Percentiles rank a stretch among this genome's conserved stretches.
Conservation (phyloP, 164 flowering plant species). For the Chimonanthus salicifolius region DNA sequence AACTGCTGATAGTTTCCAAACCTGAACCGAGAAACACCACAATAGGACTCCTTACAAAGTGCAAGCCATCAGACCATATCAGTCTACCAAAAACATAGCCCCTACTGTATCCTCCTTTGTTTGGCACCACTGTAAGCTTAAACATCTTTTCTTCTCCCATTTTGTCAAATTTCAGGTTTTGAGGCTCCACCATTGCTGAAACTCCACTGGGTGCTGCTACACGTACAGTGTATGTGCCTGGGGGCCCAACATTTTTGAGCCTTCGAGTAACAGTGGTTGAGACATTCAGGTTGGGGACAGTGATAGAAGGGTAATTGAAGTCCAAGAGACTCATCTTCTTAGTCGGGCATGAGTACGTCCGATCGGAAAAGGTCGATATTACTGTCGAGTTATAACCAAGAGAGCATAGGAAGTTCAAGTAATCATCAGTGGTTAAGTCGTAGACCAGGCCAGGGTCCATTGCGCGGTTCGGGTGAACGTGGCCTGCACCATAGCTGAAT, state of each 20-base stretch:
- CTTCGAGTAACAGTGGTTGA: constrained; percentile 9
- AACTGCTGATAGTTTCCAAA: too few relatives aligned
- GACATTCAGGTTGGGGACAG: constrained; percentile 28
- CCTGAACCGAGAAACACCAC: constrained; percentile 7
- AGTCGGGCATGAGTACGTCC: not conserved
- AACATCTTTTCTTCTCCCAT: constrained; percentile 26
- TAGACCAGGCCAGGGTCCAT: constrained; percentile 6
- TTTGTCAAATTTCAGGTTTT: constrained; percentile 18
- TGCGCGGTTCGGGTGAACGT: too few relatives aligned
- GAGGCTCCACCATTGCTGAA: constrained; percentile 20
- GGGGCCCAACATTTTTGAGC: constrained; percentile 21
- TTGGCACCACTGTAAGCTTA: constrained; percentile 14
- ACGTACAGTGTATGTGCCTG: constrained; percentile 20
- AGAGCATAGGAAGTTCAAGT: constrained; percentile 7
- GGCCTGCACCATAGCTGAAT: too few relatives aligned
- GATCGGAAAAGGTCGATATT: not conserved
- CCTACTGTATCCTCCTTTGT: not conserved
- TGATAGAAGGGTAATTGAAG: constrained; percentile 51
- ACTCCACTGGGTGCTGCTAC: constrained; percentile 34
- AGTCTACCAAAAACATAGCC: constrained; percentile 26
- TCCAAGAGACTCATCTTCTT: not conserved
- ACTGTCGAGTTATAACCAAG: not conserved
- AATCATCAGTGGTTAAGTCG: not conserved
- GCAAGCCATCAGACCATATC: constrained; percentile 26
- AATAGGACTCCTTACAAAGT: constrained; percentile 19